These are phyloP conservation scores for Carex scoparia DNA, from an alignment of 176 grass and related monocot species.

Conservation along the genomic window DNA sequence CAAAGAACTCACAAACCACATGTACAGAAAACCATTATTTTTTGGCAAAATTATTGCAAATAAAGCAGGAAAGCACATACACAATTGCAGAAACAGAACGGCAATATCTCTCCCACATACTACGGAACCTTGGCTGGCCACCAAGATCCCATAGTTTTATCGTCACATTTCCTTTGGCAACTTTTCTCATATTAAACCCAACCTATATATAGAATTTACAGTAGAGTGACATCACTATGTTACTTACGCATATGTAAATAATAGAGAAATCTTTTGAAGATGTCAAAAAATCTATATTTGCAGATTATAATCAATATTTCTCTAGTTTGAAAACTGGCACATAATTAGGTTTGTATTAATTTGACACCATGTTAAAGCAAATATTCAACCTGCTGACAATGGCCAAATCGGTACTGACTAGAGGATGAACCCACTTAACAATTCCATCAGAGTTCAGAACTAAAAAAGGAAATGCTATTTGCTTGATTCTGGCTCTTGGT, in stretches of 20 bases:
- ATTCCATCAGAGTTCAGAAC: not conserved
- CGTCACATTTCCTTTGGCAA: constrained; percentile 96
- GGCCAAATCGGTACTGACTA: not conserved
- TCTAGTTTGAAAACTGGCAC: not conserved
- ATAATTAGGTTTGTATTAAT: not conserved
- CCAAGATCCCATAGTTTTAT: constrained; percentile 99
- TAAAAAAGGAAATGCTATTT: not conserved
- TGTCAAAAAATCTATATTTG: not conserved
- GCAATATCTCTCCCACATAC: constrained; percentile 99
- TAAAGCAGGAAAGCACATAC: constrained; percentile 42
- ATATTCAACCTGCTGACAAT: not conserved
- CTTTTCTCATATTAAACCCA: constrained; percentile 95
- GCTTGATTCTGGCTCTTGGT: not conserved
- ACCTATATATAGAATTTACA: not conserved
- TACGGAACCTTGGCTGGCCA: constrained; percentile 91
- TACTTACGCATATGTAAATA: not conserved
- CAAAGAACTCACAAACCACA: not conserved
- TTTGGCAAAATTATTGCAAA: not conserved
- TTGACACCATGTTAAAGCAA: not conserved
- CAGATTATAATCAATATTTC: not conserved
- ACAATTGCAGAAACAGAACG: constrained; percentile 97
- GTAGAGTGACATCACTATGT: not conserved
- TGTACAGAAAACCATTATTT: not conserved
- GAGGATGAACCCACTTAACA: not conserved
- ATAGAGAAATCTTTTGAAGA: constrained; percentile 2